These are phyloP conservation scores for Arthrobotrys pseudoclavata DNA, from an alignment of 2,329 filamentous ascomycete genomes.

Conservation along the genomic window DNA sequence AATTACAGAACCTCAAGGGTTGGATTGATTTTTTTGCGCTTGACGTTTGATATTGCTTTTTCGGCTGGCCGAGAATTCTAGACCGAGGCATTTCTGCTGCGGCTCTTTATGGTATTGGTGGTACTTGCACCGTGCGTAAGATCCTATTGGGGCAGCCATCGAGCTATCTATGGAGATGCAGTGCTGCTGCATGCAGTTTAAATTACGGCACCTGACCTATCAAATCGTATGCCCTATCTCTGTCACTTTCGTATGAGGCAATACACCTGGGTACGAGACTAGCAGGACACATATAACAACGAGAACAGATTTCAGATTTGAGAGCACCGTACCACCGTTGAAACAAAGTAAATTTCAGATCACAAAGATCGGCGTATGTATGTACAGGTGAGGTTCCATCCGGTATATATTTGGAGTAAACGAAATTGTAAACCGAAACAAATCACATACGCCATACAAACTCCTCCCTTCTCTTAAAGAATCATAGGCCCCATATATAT, in stretches of 20 bases:
- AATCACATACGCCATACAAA: constrained; percentile 16
- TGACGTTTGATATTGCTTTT: neutral
- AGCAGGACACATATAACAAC: neutral
- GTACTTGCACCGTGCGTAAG: neutral
- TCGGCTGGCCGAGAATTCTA: neutral
- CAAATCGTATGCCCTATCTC: constrained; percentile 6
- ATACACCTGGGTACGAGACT: no score
- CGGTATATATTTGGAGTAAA: neutral
- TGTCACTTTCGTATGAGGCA: neutral
- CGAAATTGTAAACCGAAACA: neutral
- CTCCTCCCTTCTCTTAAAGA: neutral
- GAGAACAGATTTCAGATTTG: neutral
- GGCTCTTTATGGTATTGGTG: constrained; percentile 13
- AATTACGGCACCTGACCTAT: neutral
- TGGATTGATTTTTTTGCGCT: neutral
- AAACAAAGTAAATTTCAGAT: neutral
- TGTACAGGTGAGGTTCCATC: constrained; percentile 9
- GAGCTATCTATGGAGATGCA: constrained; percentile 4
- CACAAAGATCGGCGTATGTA: neutral
- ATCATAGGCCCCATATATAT: neutral
- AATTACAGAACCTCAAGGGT: neutral
- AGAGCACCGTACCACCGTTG: constrained; percentile 1
- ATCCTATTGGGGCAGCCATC: neutral
- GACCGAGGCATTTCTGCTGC: constrained; percentile 18
- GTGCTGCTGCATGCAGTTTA: constrained; percentile 7